phyloP scores from a whole-genome alignment of 169 alveolate species.

The Eimeria sp. region DNA sequence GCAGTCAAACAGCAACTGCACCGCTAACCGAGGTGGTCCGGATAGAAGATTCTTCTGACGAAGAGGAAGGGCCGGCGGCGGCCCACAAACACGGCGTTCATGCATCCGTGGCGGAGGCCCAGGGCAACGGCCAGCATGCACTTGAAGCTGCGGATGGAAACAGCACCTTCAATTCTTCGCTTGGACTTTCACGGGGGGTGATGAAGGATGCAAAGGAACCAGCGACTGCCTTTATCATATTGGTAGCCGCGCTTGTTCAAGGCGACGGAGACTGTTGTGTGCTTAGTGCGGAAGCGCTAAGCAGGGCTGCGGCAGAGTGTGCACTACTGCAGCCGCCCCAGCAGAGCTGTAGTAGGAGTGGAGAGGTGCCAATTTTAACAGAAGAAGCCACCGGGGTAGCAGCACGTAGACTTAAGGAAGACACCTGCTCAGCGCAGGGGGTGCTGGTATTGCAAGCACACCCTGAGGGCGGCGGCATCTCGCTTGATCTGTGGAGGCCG shows the following conservation, averaged over 20 bases:
- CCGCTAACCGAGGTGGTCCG: conserved; percentile 48
- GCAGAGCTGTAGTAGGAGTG: background rate
- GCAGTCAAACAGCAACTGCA: conserved; percentile 73
- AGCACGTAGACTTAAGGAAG: background rate
- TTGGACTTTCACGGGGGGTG: background rate
- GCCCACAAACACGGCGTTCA: background rate
- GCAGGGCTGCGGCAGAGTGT: conserved; percentile 14
- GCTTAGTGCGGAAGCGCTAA: conserved; percentile 36
- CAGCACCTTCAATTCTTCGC: background rate
- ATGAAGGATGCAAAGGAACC: background rate
- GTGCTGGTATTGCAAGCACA: conserved; percentile 61
- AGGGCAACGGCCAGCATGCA: background rate
- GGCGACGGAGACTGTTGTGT: conserved; percentile 51
- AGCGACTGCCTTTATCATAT: conserved; percentile 7
- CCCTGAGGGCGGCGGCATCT: conserved; percentile 32
- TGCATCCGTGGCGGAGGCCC: background rate
- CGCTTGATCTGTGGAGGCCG: conserved; percentile 55
- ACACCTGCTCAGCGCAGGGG: background rate
- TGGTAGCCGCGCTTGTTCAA: conserved; percentile 36
- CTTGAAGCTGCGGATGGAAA: background rate
- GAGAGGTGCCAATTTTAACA: background rate
- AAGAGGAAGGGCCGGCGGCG: conserved; percentile 2
- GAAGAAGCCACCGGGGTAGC: background rate
- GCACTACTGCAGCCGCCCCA: conserved; percentile 7
- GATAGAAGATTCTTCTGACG: conserved; percentile 70